These are phyloP conservation scores for Phaeophleospora eucalypticola DNA, from an alignment of 2,329 filamentous ascomycete genomes.

Conservation along the genomic window DNA sequence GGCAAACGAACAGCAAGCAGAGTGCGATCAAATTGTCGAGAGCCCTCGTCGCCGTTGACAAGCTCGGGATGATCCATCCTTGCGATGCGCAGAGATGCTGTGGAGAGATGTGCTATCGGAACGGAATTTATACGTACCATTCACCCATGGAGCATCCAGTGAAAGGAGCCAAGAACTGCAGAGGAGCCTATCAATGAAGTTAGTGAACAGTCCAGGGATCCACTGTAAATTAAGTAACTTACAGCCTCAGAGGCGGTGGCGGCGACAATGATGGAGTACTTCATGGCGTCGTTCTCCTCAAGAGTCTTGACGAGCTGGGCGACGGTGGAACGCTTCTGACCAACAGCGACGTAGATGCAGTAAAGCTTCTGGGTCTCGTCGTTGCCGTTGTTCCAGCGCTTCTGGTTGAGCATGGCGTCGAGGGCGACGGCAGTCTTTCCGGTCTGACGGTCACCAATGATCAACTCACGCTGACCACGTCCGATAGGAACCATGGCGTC, in stretches of 20 bases:
- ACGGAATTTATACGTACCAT: too few species aligned
- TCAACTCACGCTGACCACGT: conserved; percentile 99
- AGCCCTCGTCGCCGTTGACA: too few species aligned
- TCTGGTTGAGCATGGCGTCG: conserved; percentile 98
- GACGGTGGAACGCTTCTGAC: conserved; percentile 99
- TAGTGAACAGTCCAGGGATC: neutral
- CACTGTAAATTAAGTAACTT: neutral
- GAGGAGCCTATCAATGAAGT: neutral
- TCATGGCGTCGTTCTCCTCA: conserved; percentile 99
- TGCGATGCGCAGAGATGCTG: too few species aligned
- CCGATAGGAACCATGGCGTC: conserved; percentile 99
- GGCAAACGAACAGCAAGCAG: too few species aligned
- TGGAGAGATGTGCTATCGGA: too few species aligned
- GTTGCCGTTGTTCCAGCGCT: conserved; percentile 83
- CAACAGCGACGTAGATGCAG: conserved; percentile 98
- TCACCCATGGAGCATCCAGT: conserved; percentile 49
- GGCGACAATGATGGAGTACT: conserved; percentile 90
- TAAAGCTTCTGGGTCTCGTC: conserved; percentile 99
- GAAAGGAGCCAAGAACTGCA: conserved; percentile 10
- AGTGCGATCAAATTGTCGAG: neutral
- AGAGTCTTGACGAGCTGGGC: conserved; percentile 99
- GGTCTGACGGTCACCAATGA: conserved; percentile 99
- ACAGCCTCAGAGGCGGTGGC: conserved; percentile 94
- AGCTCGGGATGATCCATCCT: too few species aligned
- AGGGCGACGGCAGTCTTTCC: conserved; percentile 99